Evolutionary conservation across 805 yeast species (phyloP).

Genomic region (Wickerhamiella brachini): DNA sequence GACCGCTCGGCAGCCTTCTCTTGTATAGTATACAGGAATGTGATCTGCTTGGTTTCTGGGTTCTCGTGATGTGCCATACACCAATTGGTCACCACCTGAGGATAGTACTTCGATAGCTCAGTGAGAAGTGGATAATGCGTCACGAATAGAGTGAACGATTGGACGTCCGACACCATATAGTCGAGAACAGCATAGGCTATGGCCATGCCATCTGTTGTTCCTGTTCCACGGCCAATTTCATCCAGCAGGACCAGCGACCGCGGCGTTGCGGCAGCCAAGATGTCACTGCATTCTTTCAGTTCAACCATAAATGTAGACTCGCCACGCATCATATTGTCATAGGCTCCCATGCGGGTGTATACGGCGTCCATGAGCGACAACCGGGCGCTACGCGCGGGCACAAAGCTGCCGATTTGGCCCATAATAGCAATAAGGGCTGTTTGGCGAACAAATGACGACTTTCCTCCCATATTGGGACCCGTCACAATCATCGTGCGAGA

Average conservation of each 20-base stretch:
- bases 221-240: constrained; percentile 67
- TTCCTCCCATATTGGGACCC: constrained; percentile 87
- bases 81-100: constrained; percentile 37
- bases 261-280: constrained; percentile 36
- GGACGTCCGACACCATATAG: constrained; percentile 33
- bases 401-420: constrained; percentile 65
- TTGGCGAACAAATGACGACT: constrained; percentile 62
- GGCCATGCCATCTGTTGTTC: constrained; percentile 67
- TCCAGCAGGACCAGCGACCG: constrained; percentile 53
- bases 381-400: constrained; percentile 50
- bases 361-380: constrained; percentile 55
- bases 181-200: constrained; percentile 62
- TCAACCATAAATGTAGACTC: constrained; percentile 78
- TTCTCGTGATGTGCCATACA: constrained; percentile 55
- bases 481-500: constrained; percentile 53
- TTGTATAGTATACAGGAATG: constrained; percentile 39
- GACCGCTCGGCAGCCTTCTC: constrained; percentile 45
- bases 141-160: constrained; percentile 57
- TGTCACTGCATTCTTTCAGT: constrained; percentile 49
- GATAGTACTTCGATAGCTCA: constrained; percentile 32
- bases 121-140: constrained; percentile 71
- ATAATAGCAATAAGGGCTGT: constrained; percentile 55
- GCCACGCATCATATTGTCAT: constrained; percentile 60
- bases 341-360: constrained; percentile 58
- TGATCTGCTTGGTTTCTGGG: constrained; percentile 26